A percentile compares a stretch with the other conserved stretches of the same genome.
Conservation (phyloP, 164 flowering plant species). For the Liriodendron chinense region DNA sequence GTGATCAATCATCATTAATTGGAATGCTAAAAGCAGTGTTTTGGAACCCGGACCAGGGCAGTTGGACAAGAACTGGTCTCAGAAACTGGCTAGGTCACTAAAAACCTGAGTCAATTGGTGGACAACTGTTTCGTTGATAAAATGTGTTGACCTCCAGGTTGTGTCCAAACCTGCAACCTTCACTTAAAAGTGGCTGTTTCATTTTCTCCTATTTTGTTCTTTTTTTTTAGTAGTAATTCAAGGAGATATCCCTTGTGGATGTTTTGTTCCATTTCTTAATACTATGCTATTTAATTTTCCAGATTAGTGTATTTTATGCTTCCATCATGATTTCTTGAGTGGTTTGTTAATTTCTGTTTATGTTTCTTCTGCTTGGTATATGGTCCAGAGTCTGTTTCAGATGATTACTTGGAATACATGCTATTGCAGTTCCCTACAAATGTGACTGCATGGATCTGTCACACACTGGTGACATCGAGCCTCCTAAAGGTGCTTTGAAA, state of each 20-base stretch:
- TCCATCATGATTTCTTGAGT: background rate
- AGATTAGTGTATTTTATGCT: background rate
- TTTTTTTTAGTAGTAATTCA: background rate
- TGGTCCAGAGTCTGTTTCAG: constrained; percentile 82
- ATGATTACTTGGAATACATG: constrained; percentile 92
- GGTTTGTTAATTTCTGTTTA: constrained; percentile 1
- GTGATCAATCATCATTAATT: too few relatives aligned
- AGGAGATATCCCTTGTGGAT: background rate
- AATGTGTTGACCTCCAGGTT: background rate
- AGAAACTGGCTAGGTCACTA: background rate
- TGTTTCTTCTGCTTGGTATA: constrained; percentile 4
- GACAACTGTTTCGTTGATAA: background rate
- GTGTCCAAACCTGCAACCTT: background rate
- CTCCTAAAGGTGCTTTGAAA: constrained; percentile 66
- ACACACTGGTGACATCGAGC: constrained; percentile 85
- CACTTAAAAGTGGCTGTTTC: background rate
- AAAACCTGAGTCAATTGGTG: background rate
- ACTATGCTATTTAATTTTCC: background rate
- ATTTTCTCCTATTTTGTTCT: background rate
- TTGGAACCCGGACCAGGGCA: background rate
- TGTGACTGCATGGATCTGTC: constrained; percentile 91
- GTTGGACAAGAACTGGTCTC: background rate
- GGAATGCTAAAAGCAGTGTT: background rate
- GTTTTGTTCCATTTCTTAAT: background rate
- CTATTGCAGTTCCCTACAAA: constrained; percentile 91